These are phyloP conservation scores for Novymonas esmeraldas DNA, from an alignment of 208 protist species.

Conservation along the genomic window DNA sequence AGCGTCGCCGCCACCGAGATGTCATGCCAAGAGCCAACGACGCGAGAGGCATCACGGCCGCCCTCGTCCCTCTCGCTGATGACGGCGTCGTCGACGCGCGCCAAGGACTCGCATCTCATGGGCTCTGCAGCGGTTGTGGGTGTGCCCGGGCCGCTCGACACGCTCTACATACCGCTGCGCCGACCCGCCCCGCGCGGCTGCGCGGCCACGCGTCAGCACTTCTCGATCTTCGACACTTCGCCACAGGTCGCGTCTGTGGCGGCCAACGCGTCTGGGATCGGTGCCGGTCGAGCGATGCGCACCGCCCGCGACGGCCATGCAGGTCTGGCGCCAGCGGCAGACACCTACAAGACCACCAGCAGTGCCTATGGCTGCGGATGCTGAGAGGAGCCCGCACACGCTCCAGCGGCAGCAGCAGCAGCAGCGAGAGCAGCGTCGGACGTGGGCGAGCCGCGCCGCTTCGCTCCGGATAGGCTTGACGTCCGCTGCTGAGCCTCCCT, in stretches of 20 bases:
- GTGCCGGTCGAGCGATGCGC: background rate
- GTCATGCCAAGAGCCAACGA: background rate
- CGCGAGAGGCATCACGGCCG: background rate
- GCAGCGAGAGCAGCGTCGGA: no score
- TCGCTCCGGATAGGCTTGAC: no score
- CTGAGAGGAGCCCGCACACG: no score
- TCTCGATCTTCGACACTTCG: constrained; percentile 38
- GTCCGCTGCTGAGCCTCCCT: background rate
- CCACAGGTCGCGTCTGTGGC: no score
- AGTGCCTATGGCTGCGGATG: constrained; percentile 12
- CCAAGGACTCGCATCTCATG: constrained; percentile 25
- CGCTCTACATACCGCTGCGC: constrained; percentile 24
- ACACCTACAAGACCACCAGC: constrained; percentile 7
- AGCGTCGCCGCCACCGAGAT: background rate
- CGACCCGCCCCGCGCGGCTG: constrained; percentile 17
- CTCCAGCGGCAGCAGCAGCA: background rate
- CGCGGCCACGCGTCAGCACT: constrained; percentile 29
- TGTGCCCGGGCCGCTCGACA: constrained; percentile 14
- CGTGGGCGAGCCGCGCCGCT: no score
- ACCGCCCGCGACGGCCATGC: background rate
- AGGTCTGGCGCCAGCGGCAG: background rate
- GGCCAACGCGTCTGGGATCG: no score
- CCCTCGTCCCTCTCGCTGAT: background rate
- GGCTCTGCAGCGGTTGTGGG: constrained; percentile 31
- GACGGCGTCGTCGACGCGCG: constrained; percentile 11